These are phyloP conservation scores for Alternaria sp. DNA, from an alignment of 2,329 filamentous ascomycete genomes.

Conservation along the genomic window DNA sequence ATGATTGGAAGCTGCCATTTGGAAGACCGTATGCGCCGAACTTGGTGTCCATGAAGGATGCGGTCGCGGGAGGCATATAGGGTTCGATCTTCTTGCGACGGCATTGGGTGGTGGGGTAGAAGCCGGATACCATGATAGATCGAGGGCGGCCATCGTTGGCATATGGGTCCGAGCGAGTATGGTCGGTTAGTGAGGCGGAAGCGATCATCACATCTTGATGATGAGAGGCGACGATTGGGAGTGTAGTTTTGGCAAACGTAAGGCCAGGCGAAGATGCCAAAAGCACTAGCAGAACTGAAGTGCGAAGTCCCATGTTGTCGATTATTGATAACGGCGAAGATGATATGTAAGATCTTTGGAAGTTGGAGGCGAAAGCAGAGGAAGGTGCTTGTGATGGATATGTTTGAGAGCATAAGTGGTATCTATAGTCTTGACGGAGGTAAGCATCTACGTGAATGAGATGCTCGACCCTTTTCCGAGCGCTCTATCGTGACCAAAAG, in stretches of 20 bases:
- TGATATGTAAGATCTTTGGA: not conserved
- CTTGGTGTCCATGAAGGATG: conserved; percentile 27
- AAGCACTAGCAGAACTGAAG: not conserved
- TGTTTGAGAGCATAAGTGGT: not conserved
- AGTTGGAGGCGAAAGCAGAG: not conserved
- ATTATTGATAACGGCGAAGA: not conserved
- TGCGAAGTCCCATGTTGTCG: conserved; percentile 5
- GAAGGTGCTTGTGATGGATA: not conserved
- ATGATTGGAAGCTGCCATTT: conserved; percentile 27
- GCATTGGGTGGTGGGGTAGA: conserved; percentile 25
- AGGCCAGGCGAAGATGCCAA: not conserved
- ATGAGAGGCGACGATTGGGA: conserved; percentile 21
- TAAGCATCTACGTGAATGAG: not conserved
- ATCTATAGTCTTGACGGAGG: not conserved
- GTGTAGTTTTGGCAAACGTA: not conserved
- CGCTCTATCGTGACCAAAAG: conserved; percentile 1
- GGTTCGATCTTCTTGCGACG: conserved; percentile 4
- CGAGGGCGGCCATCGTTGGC: conserved; percentile 22
- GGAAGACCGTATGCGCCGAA: conserved; percentile 35
- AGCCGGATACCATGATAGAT: conserved; percentile 35
- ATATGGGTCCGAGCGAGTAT: conserved; percentile 26
- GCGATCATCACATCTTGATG: conserved; percentile 20
- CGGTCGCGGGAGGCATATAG: conserved; percentile 35
- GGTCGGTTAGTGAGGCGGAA: conserved; percentile 23
- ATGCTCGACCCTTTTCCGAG: not conserved